Evolutionary conservation across 2,329 filamentous ascomycete species (phyloP), one percentile per base, ranked within the genome.

Genomic region (Hypoxylon sp.): DNA sequence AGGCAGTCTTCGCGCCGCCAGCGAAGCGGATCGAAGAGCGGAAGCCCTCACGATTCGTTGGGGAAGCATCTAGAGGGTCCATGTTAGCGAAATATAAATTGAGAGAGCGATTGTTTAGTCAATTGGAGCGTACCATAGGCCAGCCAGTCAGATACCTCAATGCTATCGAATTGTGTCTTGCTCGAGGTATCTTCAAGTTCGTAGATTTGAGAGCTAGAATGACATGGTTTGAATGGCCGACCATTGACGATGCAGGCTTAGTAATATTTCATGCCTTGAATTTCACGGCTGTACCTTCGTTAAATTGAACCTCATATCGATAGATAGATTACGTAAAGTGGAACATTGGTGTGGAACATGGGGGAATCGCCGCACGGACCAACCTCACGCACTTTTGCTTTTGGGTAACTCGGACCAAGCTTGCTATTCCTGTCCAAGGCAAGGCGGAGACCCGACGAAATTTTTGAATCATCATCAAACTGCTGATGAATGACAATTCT

Each of bases 1-100:
- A 58, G 87, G 84, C 33, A 87, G 79, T 77, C 83, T 83, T 78
- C 83, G 84, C 75, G 81, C 78, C 66, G 82, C 79, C 59, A 84
- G 79, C 70, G 82, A 78, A 65, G 80, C 81, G 76, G 83, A 82
- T 74, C 84, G 82, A 76, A 84, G 74, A 72, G 81, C 80, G 75
- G 82, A 78, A 66, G 82, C 84, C 81, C 86, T 85, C 75, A 81
- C 84, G 80, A 90, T 81, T 83, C 86, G 86, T 81, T 85, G 84
- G 73, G 85, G 83, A 79, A 90, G 84, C 88, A 91, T 90, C 88
- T 90, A 76, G 13, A 54, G 52, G 9, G 10, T 35, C 26, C 10
- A 52, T 14, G 14, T 71, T 57, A 73, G 53, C 11, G 9, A 33
- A 11, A 44, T 24, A 1, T 64, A 48, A 69, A 35, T 19, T 14